phyloP scores from a whole-genome alignment of 2,329 filamentous ascomycete species.

The Colletotrichum cordylinicola region DNA sequence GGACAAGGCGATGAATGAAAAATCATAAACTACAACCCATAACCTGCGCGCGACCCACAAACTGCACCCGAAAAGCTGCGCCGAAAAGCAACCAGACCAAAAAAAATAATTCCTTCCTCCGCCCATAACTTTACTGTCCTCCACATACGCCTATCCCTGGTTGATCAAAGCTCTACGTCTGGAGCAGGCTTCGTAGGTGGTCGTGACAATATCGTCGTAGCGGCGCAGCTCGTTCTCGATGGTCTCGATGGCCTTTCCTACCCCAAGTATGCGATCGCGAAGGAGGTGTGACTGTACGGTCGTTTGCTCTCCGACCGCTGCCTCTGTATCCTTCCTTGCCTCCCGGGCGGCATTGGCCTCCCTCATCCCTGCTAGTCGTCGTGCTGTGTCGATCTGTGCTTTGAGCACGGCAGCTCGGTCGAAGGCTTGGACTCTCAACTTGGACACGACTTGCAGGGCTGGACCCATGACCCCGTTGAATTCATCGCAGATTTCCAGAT shows the following conservation, averaged over 20 bases:
- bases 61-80: neutral
- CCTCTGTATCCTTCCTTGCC: neutral
- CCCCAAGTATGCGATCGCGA: neutral
- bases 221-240: neutral
- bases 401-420: neutral
- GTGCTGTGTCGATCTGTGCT: neutral
- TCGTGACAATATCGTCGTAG: neutral
- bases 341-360: neutral
- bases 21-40: neutral
- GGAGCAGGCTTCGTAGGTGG: neutral
- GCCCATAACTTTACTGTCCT: neutral
- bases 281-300: neutral
- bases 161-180: neutral
- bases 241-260: neutral
- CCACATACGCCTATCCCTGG: neutral
- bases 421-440: neutral
- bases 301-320: neutral
- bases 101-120: neutral
- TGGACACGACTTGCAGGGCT: neutral
- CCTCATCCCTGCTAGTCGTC: neutral
- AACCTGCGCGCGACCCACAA: neutral
- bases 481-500: neutral
- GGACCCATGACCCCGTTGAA: neutral
- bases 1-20: neutral
- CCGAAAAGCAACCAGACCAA: neutral